Percentiles rank a stretch among this genome's conserved stretches.
phyloP scores from a whole-genome alignment of 257 asterid genomes.

The Linaria vulgaris region DNA sequence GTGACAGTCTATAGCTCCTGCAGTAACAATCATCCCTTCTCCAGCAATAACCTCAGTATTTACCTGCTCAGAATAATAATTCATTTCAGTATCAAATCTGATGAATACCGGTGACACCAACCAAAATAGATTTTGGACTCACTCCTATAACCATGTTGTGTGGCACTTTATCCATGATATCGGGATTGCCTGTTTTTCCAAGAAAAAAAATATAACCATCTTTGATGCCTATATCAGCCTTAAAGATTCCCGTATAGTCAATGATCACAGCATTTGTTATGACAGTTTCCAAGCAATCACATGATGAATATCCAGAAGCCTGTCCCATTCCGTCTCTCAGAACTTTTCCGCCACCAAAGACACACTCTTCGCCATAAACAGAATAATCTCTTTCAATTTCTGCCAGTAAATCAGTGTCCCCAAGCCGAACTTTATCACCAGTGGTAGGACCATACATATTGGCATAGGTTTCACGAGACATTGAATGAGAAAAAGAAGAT shows the following conservation, averaged over 20 bases:
- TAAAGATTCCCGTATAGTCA: constrained; percentile 85
- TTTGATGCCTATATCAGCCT: constrained; percentile 93
- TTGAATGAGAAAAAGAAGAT: constrained; percentile 49
- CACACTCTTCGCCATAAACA: constrained; percentile 87
- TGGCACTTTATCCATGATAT: constrained; percentile 62
- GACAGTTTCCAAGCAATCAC: constrained; percentile 74
- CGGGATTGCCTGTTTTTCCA: constrained; percentile 95
- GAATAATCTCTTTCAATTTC: constrained; percentile 78
- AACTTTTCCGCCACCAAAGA: constrained; percentile 97
- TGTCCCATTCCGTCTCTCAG: constrained; percentile 96
- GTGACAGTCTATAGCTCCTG: constrained; percentile 97
- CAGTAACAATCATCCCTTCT: constrained; percentile 92
- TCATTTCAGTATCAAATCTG: constrained; percentile 17
- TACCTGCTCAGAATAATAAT: constrained; percentile 45
- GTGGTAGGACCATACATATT: constrained; percentile 90
- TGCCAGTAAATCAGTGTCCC: constrained; percentile 86
- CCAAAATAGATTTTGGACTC: constrained; percentile 35
- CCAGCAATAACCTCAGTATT: constrained; percentile 95
- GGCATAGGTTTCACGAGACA: constrained; percentile 75
- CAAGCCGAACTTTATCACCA: constrained; percentile 89
- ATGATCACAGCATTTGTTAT: constrained; percentile 87
- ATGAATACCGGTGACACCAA: constrained; percentile 9
- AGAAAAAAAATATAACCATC: constrained; percentile 60
- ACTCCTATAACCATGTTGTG: constrained; percentile 69
- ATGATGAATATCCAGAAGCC: constrained; percentile 62